Conservation (phyloP, 2,329 filamentous ascomycete species). For the Blastomyces gilchristii region DNA sequence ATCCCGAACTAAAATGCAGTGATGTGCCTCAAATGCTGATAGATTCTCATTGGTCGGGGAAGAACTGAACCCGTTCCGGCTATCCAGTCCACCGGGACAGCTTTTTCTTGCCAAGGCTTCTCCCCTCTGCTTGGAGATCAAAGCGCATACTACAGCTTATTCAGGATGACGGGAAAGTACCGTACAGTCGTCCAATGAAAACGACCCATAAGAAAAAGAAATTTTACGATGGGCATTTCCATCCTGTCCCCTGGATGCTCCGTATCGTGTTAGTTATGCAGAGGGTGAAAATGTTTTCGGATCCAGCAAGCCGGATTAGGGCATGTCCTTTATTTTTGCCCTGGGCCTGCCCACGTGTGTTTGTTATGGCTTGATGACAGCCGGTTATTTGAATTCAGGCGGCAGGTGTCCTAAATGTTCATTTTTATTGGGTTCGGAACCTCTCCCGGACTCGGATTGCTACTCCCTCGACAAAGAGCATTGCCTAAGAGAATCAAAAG, state of each 20-base stretch:
- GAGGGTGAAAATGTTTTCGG: background rate
- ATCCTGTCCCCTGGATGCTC: background rate
- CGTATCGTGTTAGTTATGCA: background rate
- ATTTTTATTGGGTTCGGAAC: background rate
- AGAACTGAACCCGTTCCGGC: background rate
- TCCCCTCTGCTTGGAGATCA: background rate
- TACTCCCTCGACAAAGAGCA: background rate
- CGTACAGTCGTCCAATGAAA: background rate
- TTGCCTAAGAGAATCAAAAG: background rate
- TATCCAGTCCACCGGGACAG: constrained; percentile 3
- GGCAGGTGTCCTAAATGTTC: background rate
- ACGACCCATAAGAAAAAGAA: background rate
- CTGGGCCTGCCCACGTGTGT: background rate
- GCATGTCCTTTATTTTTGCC: background rate
- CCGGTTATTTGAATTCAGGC: background rate
- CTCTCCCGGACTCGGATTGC: background rate
- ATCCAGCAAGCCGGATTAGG: background rate
- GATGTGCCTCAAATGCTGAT: background rate
- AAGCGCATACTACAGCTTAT: background rate
- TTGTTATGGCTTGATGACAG: background rate
- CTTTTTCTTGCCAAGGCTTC: background rate
- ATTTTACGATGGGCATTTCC: background rate
- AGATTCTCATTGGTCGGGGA: background rate
- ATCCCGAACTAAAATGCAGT: background rate
- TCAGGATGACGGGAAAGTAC: background rate